Evolutionary conservation across 192 early-diverging fungal genomes (phyloP).

Genomic region (Entrophospora sp.): DNA sequence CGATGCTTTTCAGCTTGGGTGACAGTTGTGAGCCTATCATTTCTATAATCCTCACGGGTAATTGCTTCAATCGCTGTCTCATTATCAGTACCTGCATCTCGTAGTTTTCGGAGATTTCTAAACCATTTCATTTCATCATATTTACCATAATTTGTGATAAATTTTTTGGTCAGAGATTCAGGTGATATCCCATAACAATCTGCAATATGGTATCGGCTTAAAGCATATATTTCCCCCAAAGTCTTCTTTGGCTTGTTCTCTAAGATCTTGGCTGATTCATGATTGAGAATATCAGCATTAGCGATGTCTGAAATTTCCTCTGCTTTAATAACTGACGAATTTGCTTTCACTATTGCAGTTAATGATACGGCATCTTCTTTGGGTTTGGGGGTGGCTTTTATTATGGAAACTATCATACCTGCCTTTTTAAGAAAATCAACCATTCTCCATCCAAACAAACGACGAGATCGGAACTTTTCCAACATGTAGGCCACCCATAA

Average conservation of each 20-base stretch:
- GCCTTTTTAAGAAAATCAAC: no score
- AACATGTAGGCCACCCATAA: no score
- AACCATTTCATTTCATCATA: neutral
- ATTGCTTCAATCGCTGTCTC: neutral
- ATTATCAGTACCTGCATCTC: conserved; percentile 4
- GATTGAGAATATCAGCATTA: neutral
- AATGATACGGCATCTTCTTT: neutral
- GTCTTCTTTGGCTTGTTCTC: conserved; percentile 7
- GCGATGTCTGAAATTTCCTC: conserved; percentile 9
- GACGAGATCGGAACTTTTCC: no score
- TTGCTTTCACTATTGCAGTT: neutral
- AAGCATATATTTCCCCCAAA: conserved; percentile 4
- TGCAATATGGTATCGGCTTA: no score
- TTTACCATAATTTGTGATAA: neutral
- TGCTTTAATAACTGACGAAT: conserved; percentile 1
- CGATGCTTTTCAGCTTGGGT: neutral
- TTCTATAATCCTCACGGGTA: conserved; percentile 3
- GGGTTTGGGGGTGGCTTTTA: neutral
- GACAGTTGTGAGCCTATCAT: no score
- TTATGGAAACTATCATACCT: no score
- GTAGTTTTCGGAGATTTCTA: neutral
- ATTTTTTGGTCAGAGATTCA: no score
- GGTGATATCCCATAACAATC: no score
- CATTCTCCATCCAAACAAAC: no score
- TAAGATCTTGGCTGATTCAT: neutral